phyloP scores from a whole-genome alignment of 306 rosid genomes.

The Cicer yamashitae region DNA sequence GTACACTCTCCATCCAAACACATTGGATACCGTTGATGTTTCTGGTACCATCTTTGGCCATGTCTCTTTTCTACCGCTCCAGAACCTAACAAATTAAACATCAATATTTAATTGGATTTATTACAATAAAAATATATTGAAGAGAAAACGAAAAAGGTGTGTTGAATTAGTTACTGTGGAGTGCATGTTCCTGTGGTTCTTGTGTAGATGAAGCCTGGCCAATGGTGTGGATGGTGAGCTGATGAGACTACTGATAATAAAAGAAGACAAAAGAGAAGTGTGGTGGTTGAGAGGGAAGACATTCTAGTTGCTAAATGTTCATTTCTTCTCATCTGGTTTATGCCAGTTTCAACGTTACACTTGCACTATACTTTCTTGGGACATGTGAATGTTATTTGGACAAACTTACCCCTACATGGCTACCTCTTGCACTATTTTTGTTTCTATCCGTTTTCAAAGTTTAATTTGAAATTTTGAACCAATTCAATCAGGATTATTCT shows the following conservation, averaged over 20 bases:
- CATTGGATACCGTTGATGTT: slow-evolving; percentile 73
- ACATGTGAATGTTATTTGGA: slow-evolving; percentile 43
- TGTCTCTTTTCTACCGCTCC: slow-evolving; percentile 76
- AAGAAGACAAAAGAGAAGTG: slow-evolving; percentile 36
- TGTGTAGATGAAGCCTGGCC: slow-evolving; percentile 73
- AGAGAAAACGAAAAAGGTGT: too few species aligned
- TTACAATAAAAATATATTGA: too few species aligned
- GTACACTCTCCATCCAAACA: slow-evolving; percentile 75
- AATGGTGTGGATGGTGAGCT: slow-evolving; percentile 9
- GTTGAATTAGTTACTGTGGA: slow-evolving; percentile 54
- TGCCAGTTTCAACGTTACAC: slow-evolving; percentile 39
- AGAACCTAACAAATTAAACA: slow-evolving; percentile 51
- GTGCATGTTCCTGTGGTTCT: slow-evolving; percentile 80
- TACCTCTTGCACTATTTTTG: neutral
- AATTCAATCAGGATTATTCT: too few species aligned
- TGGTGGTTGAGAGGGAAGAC: slow-evolving; percentile 10
- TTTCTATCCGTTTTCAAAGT: neutral
- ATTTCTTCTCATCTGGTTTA: slow-evolving; percentile 38
- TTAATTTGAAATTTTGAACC: too few species aligned
- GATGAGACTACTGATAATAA: neutral
- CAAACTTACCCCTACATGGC: slow-evolving; percentile 27
- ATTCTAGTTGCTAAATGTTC: slow-evolving; percentile 4
- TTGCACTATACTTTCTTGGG: slow-evolving; percentile 36
- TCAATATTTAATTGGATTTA: neutral
- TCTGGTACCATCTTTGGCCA: slow-evolving; percentile 96